Evolutionary conservation across 2,329 filamentous ascomycete species (phyloP).

Genomic region (Pyricularia sp.): DNA sequence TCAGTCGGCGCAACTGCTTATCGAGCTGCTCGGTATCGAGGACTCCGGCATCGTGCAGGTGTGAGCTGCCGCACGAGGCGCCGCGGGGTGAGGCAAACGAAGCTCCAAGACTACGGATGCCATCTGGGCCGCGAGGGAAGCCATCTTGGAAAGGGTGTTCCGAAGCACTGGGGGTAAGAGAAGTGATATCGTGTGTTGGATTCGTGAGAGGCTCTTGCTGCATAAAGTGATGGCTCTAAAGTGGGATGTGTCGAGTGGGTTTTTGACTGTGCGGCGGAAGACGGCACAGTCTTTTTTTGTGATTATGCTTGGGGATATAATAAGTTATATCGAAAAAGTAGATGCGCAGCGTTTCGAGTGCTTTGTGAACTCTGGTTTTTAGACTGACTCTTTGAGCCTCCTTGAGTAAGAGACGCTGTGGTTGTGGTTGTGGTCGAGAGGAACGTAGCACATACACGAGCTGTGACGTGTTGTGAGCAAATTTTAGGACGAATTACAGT

Average conservation of each 20-base stretch:
- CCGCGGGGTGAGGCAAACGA: slow-evolving; percentile 12
- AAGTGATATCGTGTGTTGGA: slow-evolving; percentile 31
- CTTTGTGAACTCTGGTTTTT: slow-evolving; percentile 4
- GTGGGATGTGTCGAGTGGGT: slow-evolving; percentile 17
- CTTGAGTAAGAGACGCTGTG: background rate
- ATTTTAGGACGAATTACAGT: background rate
- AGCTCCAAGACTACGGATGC: slow-evolving; percentile 18
- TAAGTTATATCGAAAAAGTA: background rate
- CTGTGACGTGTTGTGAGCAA: background rate
- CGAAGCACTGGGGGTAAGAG: slow-evolving; percentile 21
- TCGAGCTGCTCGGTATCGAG: slow-evolving; percentile 35
- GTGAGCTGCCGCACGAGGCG: background rate
- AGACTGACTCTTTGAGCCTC: background rate
- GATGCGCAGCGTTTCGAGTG: background rate
- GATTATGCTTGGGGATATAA: background rate
- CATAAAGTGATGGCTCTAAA: slow-evolving; percentile 47
- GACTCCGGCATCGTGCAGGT: slow-evolving; percentile 18
- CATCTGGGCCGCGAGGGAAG: slow-evolving; percentile 31
- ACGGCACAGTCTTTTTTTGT: slow-evolving; percentile 38
- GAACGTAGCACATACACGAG: background rate
- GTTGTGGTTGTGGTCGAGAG: slow-evolving; percentile 5
- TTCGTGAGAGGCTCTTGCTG: slow-evolving; percentile 45
- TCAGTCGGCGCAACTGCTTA: slow-evolving; percentile 45
- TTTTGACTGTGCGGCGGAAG: slow-evolving; percentile 39
- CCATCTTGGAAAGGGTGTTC: slow-evolving; percentile 45